Conservation (phyloP, 2,329 filamentous ascomycete species). For the Didymosphaeria variabile region DNA sequence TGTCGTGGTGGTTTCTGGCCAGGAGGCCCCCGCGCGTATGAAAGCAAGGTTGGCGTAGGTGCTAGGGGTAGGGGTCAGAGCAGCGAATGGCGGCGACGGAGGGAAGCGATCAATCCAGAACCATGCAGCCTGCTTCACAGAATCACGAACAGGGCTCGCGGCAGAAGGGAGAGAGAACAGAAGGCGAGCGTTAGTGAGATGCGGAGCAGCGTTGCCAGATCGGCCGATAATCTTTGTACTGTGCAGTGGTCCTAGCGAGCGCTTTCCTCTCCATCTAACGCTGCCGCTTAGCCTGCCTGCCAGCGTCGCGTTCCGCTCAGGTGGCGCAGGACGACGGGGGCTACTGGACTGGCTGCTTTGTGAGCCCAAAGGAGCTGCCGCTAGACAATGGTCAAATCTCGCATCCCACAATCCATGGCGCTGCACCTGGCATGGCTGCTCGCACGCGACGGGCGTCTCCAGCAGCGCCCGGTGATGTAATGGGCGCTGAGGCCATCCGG, state of each 20-base stretch:
- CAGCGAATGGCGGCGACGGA: conserved; percentile 15
- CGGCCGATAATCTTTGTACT: conserved; percentile 14
- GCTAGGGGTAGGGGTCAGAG: conserved; percentile 1
- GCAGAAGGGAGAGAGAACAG: background rate
- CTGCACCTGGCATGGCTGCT: background rate
- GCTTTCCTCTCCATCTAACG: background rate
- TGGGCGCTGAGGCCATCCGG: conserved; percentile 6
- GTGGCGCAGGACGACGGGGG: background rate
- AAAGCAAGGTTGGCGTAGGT: conserved; percentile 14
- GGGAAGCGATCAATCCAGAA: conserved; percentile 1
- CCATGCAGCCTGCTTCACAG: background rate
- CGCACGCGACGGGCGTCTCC: background rate
- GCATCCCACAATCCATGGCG: background rate
- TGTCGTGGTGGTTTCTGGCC: conserved; percentile 12
- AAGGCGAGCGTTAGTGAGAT: background rate
- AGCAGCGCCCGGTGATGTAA: conserved; percentile 9
- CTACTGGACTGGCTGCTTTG: background rate
- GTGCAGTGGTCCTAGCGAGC: conserved; percentile 12
- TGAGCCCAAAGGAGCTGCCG: background rate
- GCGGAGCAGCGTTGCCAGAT: background rate
- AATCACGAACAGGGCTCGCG: background rate
- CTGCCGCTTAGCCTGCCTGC: conserved; percentile 1
- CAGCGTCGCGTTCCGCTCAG: conserved; percentile 11
- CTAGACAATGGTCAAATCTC: background rate
- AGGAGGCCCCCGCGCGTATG: conserved; percentile 19